phyloP scores from a whole-genome alignment of 371 early-diverging fungal species.

The Apophysomyces sp. region DNA sequence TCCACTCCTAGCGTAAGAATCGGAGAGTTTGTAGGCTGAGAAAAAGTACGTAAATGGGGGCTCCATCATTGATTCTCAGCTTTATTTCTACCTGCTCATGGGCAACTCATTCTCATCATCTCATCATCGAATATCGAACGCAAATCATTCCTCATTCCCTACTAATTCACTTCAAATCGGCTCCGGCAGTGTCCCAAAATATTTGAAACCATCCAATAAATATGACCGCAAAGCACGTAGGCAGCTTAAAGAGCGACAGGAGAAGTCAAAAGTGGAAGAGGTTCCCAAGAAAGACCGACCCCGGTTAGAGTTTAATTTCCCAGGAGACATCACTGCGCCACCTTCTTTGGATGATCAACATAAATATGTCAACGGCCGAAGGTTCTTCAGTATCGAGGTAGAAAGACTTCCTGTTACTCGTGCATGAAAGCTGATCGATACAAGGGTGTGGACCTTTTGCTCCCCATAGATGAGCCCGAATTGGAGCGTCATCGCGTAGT shows the following conservation, averaged over 20 bases:
- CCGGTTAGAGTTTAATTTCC: not conserved
- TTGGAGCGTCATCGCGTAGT: not conserved
- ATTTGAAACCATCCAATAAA: not conserved
- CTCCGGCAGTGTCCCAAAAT: not conserved
- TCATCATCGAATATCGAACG: not conserved
- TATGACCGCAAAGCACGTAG: not conserved
- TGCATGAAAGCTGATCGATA: not conserved
- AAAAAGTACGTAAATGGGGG: no score
- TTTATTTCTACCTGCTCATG: not conserved
- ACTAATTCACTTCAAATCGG: not conserved
- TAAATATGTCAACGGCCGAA: not conserved
- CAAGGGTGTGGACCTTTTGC: not conserved
- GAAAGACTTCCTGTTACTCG: not conserved
- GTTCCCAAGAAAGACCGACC: not conserved
- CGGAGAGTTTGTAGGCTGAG: no score
- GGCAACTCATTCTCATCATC: constrained; percentile 1
- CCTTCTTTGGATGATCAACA: not conserved
- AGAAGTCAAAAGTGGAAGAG: not conserved
- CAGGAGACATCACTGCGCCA: not conserved
- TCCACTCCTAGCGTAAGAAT: no score
- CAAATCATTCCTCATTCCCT: not conserved
- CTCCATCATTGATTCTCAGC: no score
- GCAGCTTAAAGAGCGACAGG: not conserved
- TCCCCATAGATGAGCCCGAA: not conserved
- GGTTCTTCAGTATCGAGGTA: not conserved